Conservation (phyloP, 805 yeast genomes). For the Saturnispora gosingensis region DNA sequence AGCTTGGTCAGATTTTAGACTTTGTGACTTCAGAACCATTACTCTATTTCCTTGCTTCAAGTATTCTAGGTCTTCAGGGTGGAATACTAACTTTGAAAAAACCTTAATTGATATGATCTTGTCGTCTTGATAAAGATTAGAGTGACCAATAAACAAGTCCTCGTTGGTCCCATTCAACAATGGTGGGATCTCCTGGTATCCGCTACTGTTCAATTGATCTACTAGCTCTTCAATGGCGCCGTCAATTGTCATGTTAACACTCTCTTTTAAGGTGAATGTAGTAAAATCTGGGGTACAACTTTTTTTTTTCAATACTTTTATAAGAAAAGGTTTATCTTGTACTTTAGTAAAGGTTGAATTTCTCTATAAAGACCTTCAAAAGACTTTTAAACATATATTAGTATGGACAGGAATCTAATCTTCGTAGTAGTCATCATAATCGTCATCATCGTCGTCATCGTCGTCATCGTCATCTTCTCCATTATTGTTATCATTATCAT, state of each 20-base stretch:
- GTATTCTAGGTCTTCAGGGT: constrained; percentile 4
- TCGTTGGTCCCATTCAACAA: constrained; percentile 18
- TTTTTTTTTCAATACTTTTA: neutral
- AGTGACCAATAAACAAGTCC: constrained; percentile 23
- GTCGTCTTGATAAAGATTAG: constrained; percentile 16
- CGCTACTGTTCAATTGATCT: neutral
- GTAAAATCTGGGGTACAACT: neutral
- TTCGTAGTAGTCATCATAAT: neutral
- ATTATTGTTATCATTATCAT: neutral
- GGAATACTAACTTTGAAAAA: constrained; percentile 13
- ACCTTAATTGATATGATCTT: constrained; percentile 17
- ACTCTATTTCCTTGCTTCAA: neutral
- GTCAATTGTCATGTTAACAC: neutral
- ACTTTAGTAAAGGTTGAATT: neutral
- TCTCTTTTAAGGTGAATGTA: neutral
- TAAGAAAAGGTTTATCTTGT: neutral
- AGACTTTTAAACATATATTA: neutral
- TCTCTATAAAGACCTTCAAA: neutral
- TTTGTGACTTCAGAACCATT: neutral
- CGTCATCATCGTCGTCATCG: neutral
- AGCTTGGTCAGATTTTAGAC: neutral
- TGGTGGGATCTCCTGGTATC: constrained; percentile 14
- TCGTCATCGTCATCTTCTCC: neutral
- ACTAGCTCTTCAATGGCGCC: neutral
- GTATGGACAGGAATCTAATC: neutral